Evolutionary conservation across 2,329 filamentous ascomycete genomes (phyloP), one percentile per base, ranked within the genome.

Genomic region (Chalara sp.): DNA sequence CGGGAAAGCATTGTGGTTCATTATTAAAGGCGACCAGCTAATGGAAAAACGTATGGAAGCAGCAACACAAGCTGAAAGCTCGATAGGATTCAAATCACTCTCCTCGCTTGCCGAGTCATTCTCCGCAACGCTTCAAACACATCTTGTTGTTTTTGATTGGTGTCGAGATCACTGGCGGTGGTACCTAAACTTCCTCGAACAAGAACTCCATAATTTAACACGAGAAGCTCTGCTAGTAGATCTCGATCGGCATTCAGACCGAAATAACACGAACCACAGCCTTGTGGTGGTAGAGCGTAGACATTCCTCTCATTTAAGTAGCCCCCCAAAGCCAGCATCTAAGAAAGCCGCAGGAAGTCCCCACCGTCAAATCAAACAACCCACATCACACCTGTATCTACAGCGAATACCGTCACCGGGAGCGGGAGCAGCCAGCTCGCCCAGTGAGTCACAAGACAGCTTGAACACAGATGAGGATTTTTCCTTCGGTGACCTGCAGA

Each of bases 101-200:
- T 44, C 41, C 10, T 47, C 51, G 10, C 49, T 47, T 8, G 32
- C 47, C 21, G 29, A 32, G 28, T 50, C 58, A n/a, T 62, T 64
- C 43, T 47, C 48, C 21, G 46, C 63, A 7, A 49, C 63, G 7
- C 58, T 72, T 1, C 44, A 50, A n/a, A 63, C 58, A 1, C 70
- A 73, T 53, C 50, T 68, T 3, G 44, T 71, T 1, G 41, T 68
- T 5, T 64, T 60, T 32, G 54, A 62, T 2, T 72, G 70, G 70
- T 63, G 67, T 2, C 58, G 54, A 4, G 70, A 73, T 48, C 63
- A 71, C 21, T 73, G 71, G 71, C 63, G 68, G 2, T 70, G 67
- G 66, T 73, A 70, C 53, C 63, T 72, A 7, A 67, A 67, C 30
- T 60, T 59, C 40, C 55, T 72, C 0, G 68, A 72, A 50, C 48